Evolutionary conservation across 768 basidiomycete species (phyloP).

Genomic region (Auriscalpium orientale): DNA sequence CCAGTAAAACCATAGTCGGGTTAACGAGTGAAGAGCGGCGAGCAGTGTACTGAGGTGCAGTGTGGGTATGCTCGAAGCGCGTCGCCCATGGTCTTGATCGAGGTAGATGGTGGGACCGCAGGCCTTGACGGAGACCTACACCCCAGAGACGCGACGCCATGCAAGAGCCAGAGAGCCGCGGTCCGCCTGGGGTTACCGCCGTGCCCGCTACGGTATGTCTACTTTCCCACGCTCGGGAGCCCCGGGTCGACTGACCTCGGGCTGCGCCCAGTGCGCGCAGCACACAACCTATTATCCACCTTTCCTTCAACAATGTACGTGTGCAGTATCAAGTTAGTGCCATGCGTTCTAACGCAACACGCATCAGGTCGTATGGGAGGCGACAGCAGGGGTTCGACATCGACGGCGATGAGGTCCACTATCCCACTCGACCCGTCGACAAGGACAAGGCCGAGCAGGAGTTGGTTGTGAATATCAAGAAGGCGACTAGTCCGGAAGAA

Average conservation of each 20-base stretch:
- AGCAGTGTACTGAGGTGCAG: constrained; percentile 37
- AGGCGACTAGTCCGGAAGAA: constrained; percentile 93
- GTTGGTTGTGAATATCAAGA: constrained; percentile 93
- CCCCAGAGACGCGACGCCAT: background rate
- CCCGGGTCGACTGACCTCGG: background rate
- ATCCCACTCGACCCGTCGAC: constrained; percentile 95
- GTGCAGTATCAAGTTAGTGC: too few species aligned
- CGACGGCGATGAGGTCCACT: constrained; percentile 79
- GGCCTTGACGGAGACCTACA: too few species aligned
- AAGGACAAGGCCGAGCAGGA: constrained; percentile 97
- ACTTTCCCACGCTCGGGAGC: constrained; percentile 1
- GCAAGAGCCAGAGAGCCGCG: background rate
- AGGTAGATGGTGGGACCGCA: too few species aligned
- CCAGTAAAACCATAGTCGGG: constrained; percentile 67
- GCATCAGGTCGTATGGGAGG: constrained; percentile 25
- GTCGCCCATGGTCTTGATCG: background rate
- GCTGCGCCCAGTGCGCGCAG: constrained; percentile 4
- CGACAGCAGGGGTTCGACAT: constrained; percentile 45
- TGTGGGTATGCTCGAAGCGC: constrained; percentile 9
- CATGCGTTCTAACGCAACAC: background rate
- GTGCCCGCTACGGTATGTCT: background rate
- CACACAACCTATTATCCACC: too few species aligned
- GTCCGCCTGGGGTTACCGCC: background rate
- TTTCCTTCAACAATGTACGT: too few species aligned
- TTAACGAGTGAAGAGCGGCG: constrained; percentile 55